Conservation (phyloP, 176 grass and related monocot species). For the Musa troglodytarum region DNA sequence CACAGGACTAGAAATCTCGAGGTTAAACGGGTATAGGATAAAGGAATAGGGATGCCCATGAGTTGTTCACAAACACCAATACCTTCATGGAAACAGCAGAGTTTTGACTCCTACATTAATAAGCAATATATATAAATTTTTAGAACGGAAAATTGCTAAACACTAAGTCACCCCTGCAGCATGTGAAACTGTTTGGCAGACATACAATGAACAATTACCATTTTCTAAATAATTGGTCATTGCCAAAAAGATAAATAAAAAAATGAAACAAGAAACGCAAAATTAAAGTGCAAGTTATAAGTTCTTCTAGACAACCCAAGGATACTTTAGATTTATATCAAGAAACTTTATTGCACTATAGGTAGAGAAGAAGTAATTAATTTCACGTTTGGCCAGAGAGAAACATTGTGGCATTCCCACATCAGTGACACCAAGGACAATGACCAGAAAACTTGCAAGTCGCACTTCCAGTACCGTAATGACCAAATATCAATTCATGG, state of each 20-base stretch:
- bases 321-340: neutral
- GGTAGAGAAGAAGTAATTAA: neutral
- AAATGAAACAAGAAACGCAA: neutral
- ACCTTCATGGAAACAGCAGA: slow-evolving; percentile 85
- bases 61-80: slow-evolving; percentile 71
- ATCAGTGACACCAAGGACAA: too few relatives aligned
- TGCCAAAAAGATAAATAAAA: neutral
- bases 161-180: neutral
- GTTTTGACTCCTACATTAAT: slow-evolving; percentile 60
- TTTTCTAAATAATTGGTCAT: neutral
- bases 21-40: slow-evolving; percentile 82
- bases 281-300: neutral
- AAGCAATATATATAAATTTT: slow-evolving; percentile 7
- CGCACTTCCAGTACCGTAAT: too few relatives aligned
- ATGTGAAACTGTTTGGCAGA: neutral
- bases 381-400: too few relatives aligned
- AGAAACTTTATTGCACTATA: neutral
- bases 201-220: neutral
- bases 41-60: slow-evolving; percentile 71
- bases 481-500: too few relatives aligned
- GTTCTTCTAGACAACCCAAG: neutral
- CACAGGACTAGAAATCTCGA: slow-evolving; percentile 91
- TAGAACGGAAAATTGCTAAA: neutral
- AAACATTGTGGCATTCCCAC: too few relatives aligned
- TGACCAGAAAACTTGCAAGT: too few relatives aligned